A percentile compares a stretch with the other conserved stretches of the same genome.
These are phyloP conservation scores for Phytophthora sojae DNA, from an alignment of 352 stramenopile genomes.

Conservation along the genomic window DNA sequence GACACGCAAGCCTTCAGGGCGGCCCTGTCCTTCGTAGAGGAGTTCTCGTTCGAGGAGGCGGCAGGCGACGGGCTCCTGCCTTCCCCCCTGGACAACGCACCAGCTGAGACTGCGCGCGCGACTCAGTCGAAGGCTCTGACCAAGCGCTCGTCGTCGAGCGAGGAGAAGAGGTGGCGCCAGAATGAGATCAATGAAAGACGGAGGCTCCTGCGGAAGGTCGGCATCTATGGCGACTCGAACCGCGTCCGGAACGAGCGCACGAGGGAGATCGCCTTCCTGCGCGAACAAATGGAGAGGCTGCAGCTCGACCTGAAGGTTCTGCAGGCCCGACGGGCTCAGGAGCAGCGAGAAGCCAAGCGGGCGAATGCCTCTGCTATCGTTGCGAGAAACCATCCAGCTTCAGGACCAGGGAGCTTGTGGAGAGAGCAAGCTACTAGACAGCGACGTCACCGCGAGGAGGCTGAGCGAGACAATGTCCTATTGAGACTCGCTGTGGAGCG, in stretches of 20 bases:
- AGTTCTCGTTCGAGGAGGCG: constrained; percentile 18
- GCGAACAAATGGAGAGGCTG: constrained; percentile 59
- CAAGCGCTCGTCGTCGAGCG: neutral
- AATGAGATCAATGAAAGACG: constrained; percentile 29
- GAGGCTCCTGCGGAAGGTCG: constrained; percentile 35
- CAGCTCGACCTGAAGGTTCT: constrained; percentile 55
- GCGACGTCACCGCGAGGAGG: neutral
- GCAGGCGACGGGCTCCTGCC: too few relatives aligned
- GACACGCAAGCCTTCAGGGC: constrained; percentile 21
- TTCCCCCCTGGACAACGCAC: too few relatives aligned
- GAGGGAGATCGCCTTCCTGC: constrained; percentile 64
- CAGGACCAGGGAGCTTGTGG: neutral
- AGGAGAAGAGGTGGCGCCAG: constrained; percentile 8
- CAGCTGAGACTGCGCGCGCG: too few relatives aligned
- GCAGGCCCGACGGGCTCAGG: constrained; percentile 3
- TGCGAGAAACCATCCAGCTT: neutral
- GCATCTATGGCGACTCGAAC: constrained; percentile 33
- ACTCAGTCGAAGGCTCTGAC: neutral
- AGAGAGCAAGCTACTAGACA: neutral
- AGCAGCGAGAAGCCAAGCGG: neutral
- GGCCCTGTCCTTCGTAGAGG: constrained; percentile 32
- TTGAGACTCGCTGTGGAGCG: neutral
- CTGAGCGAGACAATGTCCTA: neutral
- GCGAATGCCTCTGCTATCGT: constrained; percentile 2
- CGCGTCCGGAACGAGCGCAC: constrained; percentile 42